Percentiles rank a stretch among this genome's conserved stretches.
Evolutionary conservation across 2,329 filamentous ascomycete species (phyloP).

Genomic region (Colletotrichum phormii): DNA sequence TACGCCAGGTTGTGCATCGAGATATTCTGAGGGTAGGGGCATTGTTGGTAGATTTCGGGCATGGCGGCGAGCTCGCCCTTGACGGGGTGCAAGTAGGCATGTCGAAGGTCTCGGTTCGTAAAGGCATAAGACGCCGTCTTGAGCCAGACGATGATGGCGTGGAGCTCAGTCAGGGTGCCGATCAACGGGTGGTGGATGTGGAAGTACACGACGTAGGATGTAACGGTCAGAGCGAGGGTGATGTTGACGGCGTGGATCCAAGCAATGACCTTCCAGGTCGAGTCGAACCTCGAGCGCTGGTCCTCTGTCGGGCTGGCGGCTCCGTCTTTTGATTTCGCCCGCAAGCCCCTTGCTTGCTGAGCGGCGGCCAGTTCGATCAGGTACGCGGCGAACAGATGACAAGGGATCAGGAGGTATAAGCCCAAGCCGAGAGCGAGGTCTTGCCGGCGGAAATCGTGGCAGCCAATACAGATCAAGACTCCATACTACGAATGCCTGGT

Average conservation of each 20-base stretch:
- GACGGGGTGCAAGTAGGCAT: constrained; percentile 85
- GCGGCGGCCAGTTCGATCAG: constrained; percentile 89
- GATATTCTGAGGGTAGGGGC: constrained; percentile 92
- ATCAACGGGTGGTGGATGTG: constrained; percentile 93
- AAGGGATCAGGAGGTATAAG: constrained; percentile 89
- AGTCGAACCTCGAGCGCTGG: constrained; percentile 74
- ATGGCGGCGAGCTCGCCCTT: constrained; percentile 75
- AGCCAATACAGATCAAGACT: constrained; percentile 90
- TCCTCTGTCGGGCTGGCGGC: constrained; percentile 68
- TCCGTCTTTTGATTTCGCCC: constrained; percentile 66
- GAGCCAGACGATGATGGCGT: constrained; percentile 95
- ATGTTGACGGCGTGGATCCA: constrained; percentile 87
- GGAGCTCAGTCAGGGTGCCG: constrained; percentile 88
- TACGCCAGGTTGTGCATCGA: constrained; percentile 89
- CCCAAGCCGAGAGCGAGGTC: constrained; percentile 81
- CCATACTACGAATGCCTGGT: constrained; percentile 75
- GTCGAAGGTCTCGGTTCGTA: constrained; percentile 94
- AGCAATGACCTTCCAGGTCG: constrained; percentile 84
- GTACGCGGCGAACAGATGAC: constrained; percentile 90
- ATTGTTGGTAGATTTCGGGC: constrained; percentile 83
- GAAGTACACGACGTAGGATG: constrained; percentile 89
- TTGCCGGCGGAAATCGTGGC: constrained; percentile 85
- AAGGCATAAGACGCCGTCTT: constrained; percentile 97
- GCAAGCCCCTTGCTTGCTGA: constrained; percentile 77
- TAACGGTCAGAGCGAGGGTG: constrained; percentile 81